Evolutionary conservation across 495 filamentous ascomycete species (phyloP), one percentile per base, ranked within the genome.

Genomic region (Thozetella sp.): DNA sequence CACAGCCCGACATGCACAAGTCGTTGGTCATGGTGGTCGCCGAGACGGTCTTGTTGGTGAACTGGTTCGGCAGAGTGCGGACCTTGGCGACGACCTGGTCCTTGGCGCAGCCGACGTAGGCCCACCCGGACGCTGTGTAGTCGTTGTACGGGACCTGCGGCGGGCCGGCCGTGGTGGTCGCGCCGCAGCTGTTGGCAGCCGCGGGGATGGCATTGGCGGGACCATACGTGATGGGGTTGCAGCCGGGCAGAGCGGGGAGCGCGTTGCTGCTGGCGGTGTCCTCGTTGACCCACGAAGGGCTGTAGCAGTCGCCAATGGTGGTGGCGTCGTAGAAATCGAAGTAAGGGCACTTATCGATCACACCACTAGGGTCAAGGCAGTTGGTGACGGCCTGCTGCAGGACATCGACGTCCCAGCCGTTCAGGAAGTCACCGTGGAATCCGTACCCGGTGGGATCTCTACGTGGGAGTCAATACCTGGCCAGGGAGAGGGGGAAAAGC

Each of bases 401-500:
- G 52, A 75, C 67, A 1, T 69, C 59, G 25, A 76, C 70, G 60
- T 89, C 76, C 84, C 88, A 90, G 48, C 87, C 88, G 60, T 88
- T 85, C 50, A 90, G 65, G 64, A 87, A 87, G 67, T 86, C 85
- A 25, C 78, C 80, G 59, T 88, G 83, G 55, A 80, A 77, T 6
- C 69, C 73, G 58, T 76, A 79, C 26, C 76, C 78, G 23, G 67
- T 75, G 1, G 65, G 54, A 56, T 81, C 76, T 17, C 63, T 55
- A 20, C 57, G 37, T 19, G 20, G 53, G 34, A 37, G 57, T n/a
- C n/a, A n/a, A n/a, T n/a, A n/a, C n/a, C n/a, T n/a, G n/a, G n/a
- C n/a, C n/a, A n/a, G n/a, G n/a, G n/a, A n/a, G n/a, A n/a, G n/a
- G n/a, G n/a, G n/a, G n/a, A n/a, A n/a, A n/a, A n/a, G n/a, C n/a